Percentiles rank a stretch among this genome's conserved stretches.
Conservation (phyloP, 2,329 filamentous ascomycete species). For the Epichloe scottii region DNA sequence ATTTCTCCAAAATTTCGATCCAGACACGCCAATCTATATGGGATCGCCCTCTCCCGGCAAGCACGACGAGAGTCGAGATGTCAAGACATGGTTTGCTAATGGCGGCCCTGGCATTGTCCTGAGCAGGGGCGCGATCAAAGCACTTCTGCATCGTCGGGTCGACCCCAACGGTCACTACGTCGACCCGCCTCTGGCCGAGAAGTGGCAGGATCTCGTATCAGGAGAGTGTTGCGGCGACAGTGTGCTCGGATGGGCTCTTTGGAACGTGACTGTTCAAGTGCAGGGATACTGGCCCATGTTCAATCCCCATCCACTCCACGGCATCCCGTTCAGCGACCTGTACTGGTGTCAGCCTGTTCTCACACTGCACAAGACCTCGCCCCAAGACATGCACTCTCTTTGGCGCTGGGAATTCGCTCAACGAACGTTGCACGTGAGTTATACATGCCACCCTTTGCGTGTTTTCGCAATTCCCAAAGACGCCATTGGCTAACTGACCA, state of each 20-base stretch:
- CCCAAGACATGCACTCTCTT: constrained; percentile 37
- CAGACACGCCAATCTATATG: constrained; percentile 39
- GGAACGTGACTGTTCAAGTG: constrained; percentile 31
- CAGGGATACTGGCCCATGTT: constrained; percentile 39
- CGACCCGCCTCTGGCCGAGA: constrained; percentile 29
- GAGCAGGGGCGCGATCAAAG: constrained; percentile 36
- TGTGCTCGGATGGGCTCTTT: constrained; percentile 33
- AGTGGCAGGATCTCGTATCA: constrained; percentile 33
- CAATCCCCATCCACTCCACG: constrained; percentile 41
- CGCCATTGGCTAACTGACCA: constrained; percentile 6
- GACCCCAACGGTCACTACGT: constrained; percentile 23
- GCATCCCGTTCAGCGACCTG: constrained; percentile 32
- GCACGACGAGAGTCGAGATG: constrained; percentile 17
- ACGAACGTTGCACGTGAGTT: constrained; percentile 24
- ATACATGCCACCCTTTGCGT: background rate
- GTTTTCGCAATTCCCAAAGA: background rate
- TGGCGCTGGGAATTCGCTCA: constrained; percentile 44
- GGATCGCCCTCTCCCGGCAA: constrained; percentile 35
- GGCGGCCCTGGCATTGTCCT: constrained; percentile 46
- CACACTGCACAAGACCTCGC: constrained; percentile 43
- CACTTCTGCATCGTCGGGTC: constrained; percentile 25
- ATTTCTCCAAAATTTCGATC: constrained; percentile 31
- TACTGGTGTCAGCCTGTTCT: constrained; percentile 45
- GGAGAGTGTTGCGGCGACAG: constrained; percentile 40
- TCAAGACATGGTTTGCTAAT: constrained; percentile 37